Conservation (phyloP, 2,329 filamentous ascomycete species). For the Diaporthe citri region DNA sequence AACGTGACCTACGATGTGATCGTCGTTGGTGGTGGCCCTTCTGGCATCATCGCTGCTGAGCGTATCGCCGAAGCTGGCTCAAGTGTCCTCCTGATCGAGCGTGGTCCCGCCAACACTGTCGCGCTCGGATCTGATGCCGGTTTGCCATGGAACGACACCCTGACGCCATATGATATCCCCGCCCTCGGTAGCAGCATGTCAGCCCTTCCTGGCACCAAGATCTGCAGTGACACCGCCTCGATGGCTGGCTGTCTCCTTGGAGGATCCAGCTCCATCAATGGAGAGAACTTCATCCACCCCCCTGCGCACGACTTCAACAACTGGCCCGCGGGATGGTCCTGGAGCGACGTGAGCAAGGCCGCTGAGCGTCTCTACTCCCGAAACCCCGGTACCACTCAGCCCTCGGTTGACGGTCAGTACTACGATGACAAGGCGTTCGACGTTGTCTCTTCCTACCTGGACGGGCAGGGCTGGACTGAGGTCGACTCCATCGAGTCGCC, state of each 20-base stretch:
- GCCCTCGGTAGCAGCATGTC: conserved; percentile 45
- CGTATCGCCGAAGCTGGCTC: conserved; percentile 52
- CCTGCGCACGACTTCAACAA: conserved; percentile 49
- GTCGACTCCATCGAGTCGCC: conserved; percentile 41
- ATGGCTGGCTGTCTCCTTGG: conserved; percentile 54
- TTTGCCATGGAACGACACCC: conserved; percentile 50
- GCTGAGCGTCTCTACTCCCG: conserved; percentile 46
- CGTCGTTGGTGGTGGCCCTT: conserved; percentile 53
- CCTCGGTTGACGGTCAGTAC: conserved; percentile 45
- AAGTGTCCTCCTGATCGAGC: conserved; percentile 54
- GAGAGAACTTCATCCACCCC: conserved; percentile 50
- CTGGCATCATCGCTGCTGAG: conserved; percentile 52
- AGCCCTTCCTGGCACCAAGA: conserved; percentile 41
- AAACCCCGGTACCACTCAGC: conserved; percentile 46
- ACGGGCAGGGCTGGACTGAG: conserved; percentile 39
- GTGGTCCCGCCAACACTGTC: conserved; percentile 51
- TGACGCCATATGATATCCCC: conserved; percentile 50
- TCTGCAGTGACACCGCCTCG: conserved; percentile 52
- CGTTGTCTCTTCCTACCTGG: conserved; percentile 39
- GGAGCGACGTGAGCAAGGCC: conserved; percentile 45
- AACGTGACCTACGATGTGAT: conserved; percentile 56
- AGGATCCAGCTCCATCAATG: conserved; percentile 52
- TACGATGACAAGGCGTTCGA: conserved; percentile 40
- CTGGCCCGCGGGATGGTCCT: conserved; percentile 49
- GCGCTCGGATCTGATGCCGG: conserved; percentile 48